Percentiles rank a stretch among this genome's conserved stretches.
Evolutionary conservation across 1,284 basidiomycete species (phyloP).

Genomic region (Papiliotrema flavescens): DNA sequence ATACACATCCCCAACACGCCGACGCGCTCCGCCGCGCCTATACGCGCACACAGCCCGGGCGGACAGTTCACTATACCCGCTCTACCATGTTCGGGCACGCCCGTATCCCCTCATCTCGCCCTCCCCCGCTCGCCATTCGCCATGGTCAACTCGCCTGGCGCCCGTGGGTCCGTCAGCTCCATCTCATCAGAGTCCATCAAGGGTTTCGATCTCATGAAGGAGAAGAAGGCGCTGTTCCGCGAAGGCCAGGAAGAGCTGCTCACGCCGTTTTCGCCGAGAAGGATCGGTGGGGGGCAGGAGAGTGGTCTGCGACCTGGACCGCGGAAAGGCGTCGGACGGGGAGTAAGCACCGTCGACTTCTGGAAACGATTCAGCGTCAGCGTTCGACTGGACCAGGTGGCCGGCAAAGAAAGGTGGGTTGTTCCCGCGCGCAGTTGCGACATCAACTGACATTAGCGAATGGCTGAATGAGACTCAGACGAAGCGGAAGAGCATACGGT

Average conservation of each 20-base stretch:
- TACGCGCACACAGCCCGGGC: background rate
- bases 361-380: constrained; percentile 42
- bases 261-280: constrained; percentile 30
- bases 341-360: constrained; percentile 31
- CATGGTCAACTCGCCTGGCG: background rate
- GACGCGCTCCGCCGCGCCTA: background rate
- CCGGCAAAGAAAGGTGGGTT: constrained; percentile 21
- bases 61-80: constrained; percentile 8
- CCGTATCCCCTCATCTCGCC: constrained; percentile 35
- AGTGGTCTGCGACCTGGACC: constrained; percentile 7
- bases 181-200: constrained; percentile 22
- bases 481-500: constrained; percentile 13
- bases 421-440: background rate
- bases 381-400: constrained; percentile 19
- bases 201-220: constrained; percentile 35
- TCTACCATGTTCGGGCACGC: constrained; percentile 22
- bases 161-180: background rate
- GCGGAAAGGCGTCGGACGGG: constrained; percentile 12
- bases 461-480: constrained; percentile 28
- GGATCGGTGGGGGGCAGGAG: constrained; percentile 8
- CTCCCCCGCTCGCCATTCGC: constrained; percentile 12
- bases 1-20: constrained; percentile 1
- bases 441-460: constrained; percentile 12
- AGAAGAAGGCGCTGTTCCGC: constrained; percentile 42
- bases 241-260: constrained; percentile 41